These are phyloP conservation scores for Mallotus nudiflorus DNA, from an alignment of 345 rosid genomes.

Conservation along the genomic window DNA sequence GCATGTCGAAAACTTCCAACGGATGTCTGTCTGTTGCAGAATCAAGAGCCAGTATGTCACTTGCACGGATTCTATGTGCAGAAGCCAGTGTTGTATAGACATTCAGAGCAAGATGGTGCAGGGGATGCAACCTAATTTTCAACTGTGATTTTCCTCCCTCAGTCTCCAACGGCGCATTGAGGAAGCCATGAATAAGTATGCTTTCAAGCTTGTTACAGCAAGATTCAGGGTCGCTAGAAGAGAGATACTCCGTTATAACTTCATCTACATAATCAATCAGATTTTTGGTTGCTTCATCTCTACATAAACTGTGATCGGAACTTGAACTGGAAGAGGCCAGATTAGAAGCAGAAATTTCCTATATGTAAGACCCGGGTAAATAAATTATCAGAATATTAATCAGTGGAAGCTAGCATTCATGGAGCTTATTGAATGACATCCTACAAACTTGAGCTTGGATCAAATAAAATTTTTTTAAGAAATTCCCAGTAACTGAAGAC, in stretches of 20 bases:
- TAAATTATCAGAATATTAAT: slow-evolving; percentile 1
- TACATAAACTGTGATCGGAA: slow-evolving; percentile 24
- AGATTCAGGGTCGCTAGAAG: slow-evolving; percentile 48
- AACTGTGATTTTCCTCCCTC: slow-evolving; percentile 22
- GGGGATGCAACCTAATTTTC: slow-evolving; percentile 51
- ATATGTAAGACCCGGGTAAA: slow-evolving; percentile 16
- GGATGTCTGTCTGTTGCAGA: slow-evolving; percentile 27
- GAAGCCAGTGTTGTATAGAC: slow-evolving; percentile 68
- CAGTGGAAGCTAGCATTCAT: not conserved
- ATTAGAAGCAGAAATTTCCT: slow-evolving; percentile 50
- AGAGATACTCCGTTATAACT: slow-evolving; percentile 50
- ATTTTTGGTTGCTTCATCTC: slow-evolving; percentile 39
- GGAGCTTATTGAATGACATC: too few relatives aligned
- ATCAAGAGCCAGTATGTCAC: slow-evolving; percentile 22
- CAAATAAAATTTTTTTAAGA: too few relatives aligned
- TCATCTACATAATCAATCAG: slow-evolving; percentile 50
- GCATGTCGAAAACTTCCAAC: slow-evolving; percentile 41
- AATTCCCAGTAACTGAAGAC: too few relatives aligned
- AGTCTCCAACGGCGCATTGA: slow-evolving; percentile 22
- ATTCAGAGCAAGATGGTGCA: slow-evolving; percentile 57
- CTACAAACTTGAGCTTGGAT: too few relatives aligned
- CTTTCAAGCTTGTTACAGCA: slow-evolving; percentile 68
- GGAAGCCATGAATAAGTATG: slow-evolving; percentile 45
- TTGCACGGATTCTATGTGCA: slow-evolving; percentile 56
- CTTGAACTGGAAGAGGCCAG: slow-evolving; percentile 15